Evolutionary conservation across 2,329 filamentous ascomycete species (phyloP), one percentile per base, ranked within the genome.

Genomic region (Exophiala dermatitidis): DNA sequence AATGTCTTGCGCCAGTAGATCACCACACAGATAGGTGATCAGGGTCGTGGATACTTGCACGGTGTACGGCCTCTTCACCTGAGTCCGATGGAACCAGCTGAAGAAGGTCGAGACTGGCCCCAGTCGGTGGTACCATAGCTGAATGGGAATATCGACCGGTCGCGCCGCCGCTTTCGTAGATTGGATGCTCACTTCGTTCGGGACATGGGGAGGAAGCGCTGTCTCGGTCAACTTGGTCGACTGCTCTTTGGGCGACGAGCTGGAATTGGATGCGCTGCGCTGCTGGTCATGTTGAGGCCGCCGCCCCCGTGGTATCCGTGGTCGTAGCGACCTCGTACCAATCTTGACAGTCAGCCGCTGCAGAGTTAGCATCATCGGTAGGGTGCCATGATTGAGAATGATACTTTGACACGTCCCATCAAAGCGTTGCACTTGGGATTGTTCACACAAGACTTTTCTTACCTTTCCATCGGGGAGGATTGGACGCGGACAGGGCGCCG

Each of bases 31-130:
- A 66, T 90, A 95, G 54, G 95, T 88, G 37, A 88, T 76, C 43
- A 95, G 69, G 40, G 86, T 83, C 62, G 81, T 89, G 60, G 78
- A 76, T 56, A 95, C 68, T 72, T 96, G 90, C 6, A 88, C 94
- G n/a, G 78, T 72, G 65, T 88, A 87, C 0, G 91, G 90, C 46
- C 84, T 75, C 46, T 79, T 77, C 48, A 80, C 74, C 71, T 95
- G 89, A 44, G 83, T 80, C 26, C 83, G 78, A 10, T 64, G 58
- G 37, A 64, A 64, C 62, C 62, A 64, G 36, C 46, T 56, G 49
- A 63, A 62, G 51, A 64, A 64, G 19, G 54, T 43, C n/a, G 61
- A 60, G 33, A 63, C 59, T 4, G 57, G 62, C 3, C 62, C 62
- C 7, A 64, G 52, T 12, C 62, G 56, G 42, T 61, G 60, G 31